Percentiles rank a stretch among this genome's conserved stretches.
phyloP scores from a whole-genome alignment of 2,329 filamentous ascomycete genomes.

The Colletotrichum limetticola region DNA sequence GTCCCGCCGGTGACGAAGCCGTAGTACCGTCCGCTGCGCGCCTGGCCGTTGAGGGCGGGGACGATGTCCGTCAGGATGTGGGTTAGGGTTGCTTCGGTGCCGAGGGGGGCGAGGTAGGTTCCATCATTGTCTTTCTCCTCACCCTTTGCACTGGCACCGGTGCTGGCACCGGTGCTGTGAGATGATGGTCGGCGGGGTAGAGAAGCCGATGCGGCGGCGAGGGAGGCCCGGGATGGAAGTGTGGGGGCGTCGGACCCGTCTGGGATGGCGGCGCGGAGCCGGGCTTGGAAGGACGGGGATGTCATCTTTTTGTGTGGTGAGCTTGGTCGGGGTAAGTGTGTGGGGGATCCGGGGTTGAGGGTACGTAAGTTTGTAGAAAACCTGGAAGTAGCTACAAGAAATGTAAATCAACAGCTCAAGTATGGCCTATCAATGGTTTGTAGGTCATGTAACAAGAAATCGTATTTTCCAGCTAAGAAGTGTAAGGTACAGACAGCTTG shows the following conservation, averaged over 20 bases:
- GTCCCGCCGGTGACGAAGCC: conserved; percentile 89
- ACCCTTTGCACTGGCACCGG: no score
- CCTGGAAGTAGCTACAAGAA: no score
- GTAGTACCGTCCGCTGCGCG: conserved; percentile 77
- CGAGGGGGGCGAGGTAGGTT: conserved; percentile 45
- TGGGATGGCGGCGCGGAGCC: conserved; percentile 23
- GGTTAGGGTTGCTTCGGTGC: conserved; percentile 46
- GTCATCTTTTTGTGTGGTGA: not conserved
- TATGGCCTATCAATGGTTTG: no score
- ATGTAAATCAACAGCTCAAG: no score
- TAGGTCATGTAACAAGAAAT: no score
- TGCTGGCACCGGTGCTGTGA: no score
- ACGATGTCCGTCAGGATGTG: conserved; percentile 60
- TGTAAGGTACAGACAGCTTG: no score
- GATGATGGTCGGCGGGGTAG: conserved; percentile 46
- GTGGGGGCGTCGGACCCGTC: conserved; percentile 41
- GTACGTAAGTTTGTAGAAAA: no score
- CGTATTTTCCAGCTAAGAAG: no score
- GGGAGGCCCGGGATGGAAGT: conserved; percentile 49
- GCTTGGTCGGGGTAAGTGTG: no score
- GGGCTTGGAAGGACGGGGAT: conserved; percentile 23
- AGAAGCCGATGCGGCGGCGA: conserved; percentile 51
- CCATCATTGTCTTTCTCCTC: conserved; percentile 26
- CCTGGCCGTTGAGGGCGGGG: conserved; percentile 74
- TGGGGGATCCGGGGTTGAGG: no score